Evolutionary conservation across 495 filamentous ascomycete species (phyloP).

Genomic region (Cairneyella variabilis): DNA sequence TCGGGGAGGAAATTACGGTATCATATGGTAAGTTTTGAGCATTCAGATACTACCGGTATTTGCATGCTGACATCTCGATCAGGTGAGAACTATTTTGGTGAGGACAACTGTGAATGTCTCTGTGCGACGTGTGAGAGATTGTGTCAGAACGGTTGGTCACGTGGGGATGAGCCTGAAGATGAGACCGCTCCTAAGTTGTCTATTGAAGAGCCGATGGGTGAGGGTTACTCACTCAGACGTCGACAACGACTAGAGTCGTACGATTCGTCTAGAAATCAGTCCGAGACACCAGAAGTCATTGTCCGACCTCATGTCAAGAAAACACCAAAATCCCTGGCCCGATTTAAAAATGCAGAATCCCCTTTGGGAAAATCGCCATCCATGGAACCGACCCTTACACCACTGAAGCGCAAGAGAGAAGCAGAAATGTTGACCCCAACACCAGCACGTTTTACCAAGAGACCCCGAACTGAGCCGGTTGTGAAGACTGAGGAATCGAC

Average conservation of each 20-base stretch:
- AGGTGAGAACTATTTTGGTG: conserved; percentile 87
- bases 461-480: not conserved
- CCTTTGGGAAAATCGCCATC: conserved; percentile 12
- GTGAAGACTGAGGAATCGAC: conserved; percentile 14
- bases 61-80: not conserved
- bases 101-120: conserved; percentile 91
- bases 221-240: conserved; percentile 21
- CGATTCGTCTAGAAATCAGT: conserved; percentile 19
- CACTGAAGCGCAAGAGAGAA: conserved; percentile 13
- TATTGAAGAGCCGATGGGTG: conserved; percentile 24
- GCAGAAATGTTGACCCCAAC: conserved; percentile 5
- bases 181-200: conserved; percentile 22
- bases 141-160: conserved; percentile 73
- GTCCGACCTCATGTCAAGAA: conserved; percentile 23
- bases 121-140: conserved; percentile 82
- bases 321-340: conserved; percentile 19
- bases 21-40: conserved; percentile 58
- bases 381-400: not conserved
- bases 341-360: conserved; percentile 16
- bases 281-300: conserved; percentile 26
- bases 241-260: conserved; percentile 13
- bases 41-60: not conserved
- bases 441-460: not conserved
- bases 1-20: conserved; percentile 93
- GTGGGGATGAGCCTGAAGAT: conserved; percentile 20